Percentiles rank a stretch among this genome's conserved stretches.
Conservation (phyloP, 2,329 filamentous ascomycete species). For the Diaporthe longicolla region DNA sequence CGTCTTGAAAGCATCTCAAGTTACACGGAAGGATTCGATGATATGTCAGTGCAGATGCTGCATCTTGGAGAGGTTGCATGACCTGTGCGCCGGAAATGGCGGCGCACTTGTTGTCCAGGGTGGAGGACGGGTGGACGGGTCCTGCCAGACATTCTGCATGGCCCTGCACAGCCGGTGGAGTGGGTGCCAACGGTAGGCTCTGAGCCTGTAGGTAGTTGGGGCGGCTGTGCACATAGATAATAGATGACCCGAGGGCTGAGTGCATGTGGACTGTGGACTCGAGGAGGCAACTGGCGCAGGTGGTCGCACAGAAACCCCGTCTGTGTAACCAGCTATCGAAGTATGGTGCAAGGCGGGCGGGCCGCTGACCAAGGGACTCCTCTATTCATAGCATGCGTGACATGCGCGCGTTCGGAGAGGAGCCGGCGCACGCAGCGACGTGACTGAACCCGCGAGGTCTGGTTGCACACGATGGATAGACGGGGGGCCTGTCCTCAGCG, state of each 20-base stretch:
- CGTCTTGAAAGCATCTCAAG: conserved; percentile 28
- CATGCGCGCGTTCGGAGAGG: conserved; percentile 30
- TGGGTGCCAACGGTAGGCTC: neutral
- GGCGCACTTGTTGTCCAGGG: conserved; percentile 15
- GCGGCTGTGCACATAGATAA: conserved; percentile 27
- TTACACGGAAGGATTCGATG: conserved; percentile 42
- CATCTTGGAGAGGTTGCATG: conserved; percentile 30
- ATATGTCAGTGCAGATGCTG: conserved; percentile 35
- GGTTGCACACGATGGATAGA: conserved; percentile 27
- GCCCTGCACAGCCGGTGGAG: conserved; percentile 13
- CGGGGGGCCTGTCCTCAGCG: conserved; percentile 19
- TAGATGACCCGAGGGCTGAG: conserved; percentile 27
- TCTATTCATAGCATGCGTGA: conserved; percentile 33
- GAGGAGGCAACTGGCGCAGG: conserved; percentile 20
- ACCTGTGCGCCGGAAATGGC: conserved; percentile 15
- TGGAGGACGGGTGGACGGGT: neutral
- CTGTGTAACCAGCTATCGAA: conserved; percentile 33
- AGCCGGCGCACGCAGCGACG: conserved; percentile 26
- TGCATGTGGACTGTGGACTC: conserved; percentile 4
- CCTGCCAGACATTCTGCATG: conserved; percentile 7
- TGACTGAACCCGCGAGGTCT: conserved; percentile 28
- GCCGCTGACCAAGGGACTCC: conserved; percentile 26
- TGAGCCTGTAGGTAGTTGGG: neutral
- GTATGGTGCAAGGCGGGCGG: conserved; percentile 23
- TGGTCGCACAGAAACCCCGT: conserved; percentile 22